Percentiles rank a stretch among this genome's conserved stretches.
Conservation (phyloP, 2,329 filamentous ascomycete genomes). For the Corinectria fuckeliana region DNA sequence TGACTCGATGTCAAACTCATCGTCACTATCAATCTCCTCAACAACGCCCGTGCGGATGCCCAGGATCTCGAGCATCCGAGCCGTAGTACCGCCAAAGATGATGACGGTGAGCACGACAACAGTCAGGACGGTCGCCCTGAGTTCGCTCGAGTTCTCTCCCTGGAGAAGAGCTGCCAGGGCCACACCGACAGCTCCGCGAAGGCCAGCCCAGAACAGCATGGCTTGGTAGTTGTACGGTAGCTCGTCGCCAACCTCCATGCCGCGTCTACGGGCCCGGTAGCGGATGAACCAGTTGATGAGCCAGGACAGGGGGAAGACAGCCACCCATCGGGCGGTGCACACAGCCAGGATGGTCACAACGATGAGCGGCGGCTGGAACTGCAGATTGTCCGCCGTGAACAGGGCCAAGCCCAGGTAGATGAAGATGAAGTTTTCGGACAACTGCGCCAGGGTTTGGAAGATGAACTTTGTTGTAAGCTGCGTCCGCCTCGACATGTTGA, state of each 20-base stretch:
- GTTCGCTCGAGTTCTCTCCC: constrained; percentile 79
- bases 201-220: constrained; percentile 99
- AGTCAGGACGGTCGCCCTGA: constrained; percentile 94
- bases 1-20: constrained; percentile 95
- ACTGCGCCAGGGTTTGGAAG: constrained; percentile 91
- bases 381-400: constrained; percentile 86
- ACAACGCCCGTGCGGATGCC: constrained; percentile 96
- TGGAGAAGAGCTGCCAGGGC: constrained; percentile 88
- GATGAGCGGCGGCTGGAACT: constrained; percentile 94
- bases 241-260: constrained; percentile 79
- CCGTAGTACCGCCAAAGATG: constrained; percentile 97
- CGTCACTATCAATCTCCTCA: constrained; percentile 95
- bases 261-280: constrained; percentile 80
- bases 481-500: constrained; percentile 98
- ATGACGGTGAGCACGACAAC: constrained; percentile 98
- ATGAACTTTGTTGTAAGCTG: constrained; percentile 98
- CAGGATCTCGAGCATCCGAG: constrained; percentile 95
- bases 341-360: constrained; percentile 92
- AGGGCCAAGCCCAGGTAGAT: constrained; percentile 96
- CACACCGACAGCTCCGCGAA: constrained; percentile 94
- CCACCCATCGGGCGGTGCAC: constrained; percentile 88
- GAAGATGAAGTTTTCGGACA: constrained; percentile 99
- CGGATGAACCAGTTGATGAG: constrained; percentile 92
- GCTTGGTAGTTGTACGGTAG: constrained; percentile 94
- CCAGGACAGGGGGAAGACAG: constrained; percentile 90